Evolutionary conservation across 805 yeast species (phyloP).

Genomic region (Lachancea sp.): DNA sequence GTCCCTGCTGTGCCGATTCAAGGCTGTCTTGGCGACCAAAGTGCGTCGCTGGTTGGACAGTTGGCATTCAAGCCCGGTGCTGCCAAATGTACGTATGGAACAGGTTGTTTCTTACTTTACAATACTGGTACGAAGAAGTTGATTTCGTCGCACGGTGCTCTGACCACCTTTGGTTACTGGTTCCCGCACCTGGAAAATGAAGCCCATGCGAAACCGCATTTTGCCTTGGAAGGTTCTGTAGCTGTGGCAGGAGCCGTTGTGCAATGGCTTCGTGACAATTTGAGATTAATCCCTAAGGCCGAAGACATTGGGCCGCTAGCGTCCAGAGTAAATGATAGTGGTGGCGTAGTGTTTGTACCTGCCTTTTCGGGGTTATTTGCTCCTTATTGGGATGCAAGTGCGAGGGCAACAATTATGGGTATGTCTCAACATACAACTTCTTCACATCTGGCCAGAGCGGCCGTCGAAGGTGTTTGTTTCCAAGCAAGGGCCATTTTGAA

Average conservation of each 20-base stretch:
- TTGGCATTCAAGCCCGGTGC: conserved; percentile 75
- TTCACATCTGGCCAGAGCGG: conserved; percentile 88
- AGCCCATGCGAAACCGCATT: conserved; percentile 53
- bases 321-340: conserved; percentile 69
- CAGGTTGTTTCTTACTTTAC: conserved; percentile 87
- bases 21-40: conserved; percentile 92
- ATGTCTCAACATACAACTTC: conserved; percentile 89
- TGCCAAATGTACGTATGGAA: conserved; percentile 94
- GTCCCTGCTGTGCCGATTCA: conserved; percentile 66
- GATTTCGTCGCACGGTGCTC: conserved; percentile 69
- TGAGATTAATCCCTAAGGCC: conserved; percentile 72
- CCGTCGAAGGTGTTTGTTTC: conserved; percentile 90
- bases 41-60: conserved; percentile 90
- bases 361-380: conserved; percentile 93
- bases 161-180: conserved; percentile 89
- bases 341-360: conserved; percentile 92
- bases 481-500: conserved; percentile 86
- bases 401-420: conserved; percentile 90
- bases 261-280: conserved; percentile 89
- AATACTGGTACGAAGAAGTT: conserved; percentile 75
- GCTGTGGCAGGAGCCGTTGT: conserved; percentile 94
- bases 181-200: conserved; percentile 57
- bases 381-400: conserved; percentile 92
- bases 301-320: conserved; percentile 90
- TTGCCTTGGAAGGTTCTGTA: conserved; percentile 90